phyloP scores from a whole-genome alignment of 73 alveolate genomes.

The Urostyla sp. region DNA sequence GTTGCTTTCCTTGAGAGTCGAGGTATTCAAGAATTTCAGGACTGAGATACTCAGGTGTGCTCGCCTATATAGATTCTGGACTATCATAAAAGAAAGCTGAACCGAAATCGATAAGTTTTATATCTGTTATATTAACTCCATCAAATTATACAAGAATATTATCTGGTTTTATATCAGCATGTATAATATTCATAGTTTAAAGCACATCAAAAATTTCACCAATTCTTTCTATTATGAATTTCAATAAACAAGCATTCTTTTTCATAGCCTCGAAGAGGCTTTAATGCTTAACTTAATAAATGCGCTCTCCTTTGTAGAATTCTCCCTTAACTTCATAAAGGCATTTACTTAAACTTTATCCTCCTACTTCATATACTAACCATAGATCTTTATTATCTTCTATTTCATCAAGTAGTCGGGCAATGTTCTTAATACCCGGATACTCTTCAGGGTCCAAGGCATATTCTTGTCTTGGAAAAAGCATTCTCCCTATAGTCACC shows the following conservation, averaged over 20 bases:
- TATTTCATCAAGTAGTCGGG: slow-evolving; percentile 58
- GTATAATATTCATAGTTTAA: slow-evolving; percentile 61
- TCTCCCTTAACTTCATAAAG: slow-evolving; percentile 79
- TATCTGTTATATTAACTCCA: slow-evolving; percentile 34
- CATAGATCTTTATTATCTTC: slow-evolving; percentile 69
- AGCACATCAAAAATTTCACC: slow-evolving; percentile 66
- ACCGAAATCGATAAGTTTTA: slow-evolving; percentile 81
- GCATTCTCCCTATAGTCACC: slow-evolving; percentile 18
- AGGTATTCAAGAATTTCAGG: slow-evolving; percentile 66
- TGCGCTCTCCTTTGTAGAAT: slow-evolving; percentile 70
- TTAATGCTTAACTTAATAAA: slow-evolving; percentile 60
- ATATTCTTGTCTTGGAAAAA: slow-evolving; percentile 37
- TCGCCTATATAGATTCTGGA: slow-evolving; percentile 45
- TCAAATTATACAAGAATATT: slow-evolving; percentile 67
- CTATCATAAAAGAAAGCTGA: slow-evolving; percentile 63
- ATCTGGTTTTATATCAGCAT: slow-evolving; percentile 87
- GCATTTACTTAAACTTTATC: slow-evolving; percentile 61
- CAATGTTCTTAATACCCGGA: slow-evolving; percentile 60
- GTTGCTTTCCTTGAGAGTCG: slow-evolving; percentile 21
- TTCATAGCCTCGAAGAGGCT: slow-evolving; percentile 48
- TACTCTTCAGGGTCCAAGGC: slow-evolving; percentile 14
- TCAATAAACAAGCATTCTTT: slow-evolving; percentile 23
- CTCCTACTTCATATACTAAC: slow-evolving; percentile 77
- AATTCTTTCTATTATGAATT: slow-evolving; percentile 42
- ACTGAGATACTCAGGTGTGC: slow-evolving; percentile 82